These are phyloP conservation scores for Nitzschia putrida DNA, from an alignment of 108 stramenopile genomes.

Conservation along the genomic window DNA sequence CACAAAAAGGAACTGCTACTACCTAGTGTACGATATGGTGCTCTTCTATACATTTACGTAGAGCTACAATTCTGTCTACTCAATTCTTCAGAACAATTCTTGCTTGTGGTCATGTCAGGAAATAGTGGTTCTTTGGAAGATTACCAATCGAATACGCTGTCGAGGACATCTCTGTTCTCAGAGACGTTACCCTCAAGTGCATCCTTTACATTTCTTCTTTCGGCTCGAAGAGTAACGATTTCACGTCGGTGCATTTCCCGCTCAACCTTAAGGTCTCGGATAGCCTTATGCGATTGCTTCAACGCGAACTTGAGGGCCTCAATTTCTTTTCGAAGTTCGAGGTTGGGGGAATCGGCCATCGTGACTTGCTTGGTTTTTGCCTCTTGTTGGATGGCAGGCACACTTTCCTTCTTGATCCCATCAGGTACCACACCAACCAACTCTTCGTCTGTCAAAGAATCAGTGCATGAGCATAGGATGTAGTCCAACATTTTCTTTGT, in stretches of 20 bases:
- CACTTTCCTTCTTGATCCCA: too few species aligned
- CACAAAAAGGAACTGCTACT: too few species aligned
- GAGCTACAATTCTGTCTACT: too few species aligned
- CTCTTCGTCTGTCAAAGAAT: conserved; percentile 4
- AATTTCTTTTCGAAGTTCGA: neutral
- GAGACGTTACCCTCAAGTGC: neutral
- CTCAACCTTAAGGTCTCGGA: neutral
- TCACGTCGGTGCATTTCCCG: neutral
- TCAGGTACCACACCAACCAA: too few species aligned
- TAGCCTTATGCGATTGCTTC: neutral
- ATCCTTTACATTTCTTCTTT: conserved; percentile 7
- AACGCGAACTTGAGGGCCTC: conserved; percentile 1
- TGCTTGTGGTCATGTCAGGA: too few species aligned
- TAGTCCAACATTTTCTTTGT: conserved; percentile 10
- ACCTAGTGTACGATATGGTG: too few species aligned
- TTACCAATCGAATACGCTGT: conserved; percentile 19
- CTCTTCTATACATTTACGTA: too few species aligned
- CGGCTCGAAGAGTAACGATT: neutral
- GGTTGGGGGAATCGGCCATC: neutral
- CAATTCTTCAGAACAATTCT: too few species aligned
- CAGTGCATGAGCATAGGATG: neutral
- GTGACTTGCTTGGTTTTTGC: neutral
- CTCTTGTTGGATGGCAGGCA: neutral
- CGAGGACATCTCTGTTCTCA: conserved; percentile 4
- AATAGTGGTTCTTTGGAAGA: neutral